A percentile compares a stretch with the other conserved stretches of the same genome.
These are phyloP conservation scores for Asterella californica DNA, from an alignment of 225 moss, liverwort and hornwort species.

Conservation along the genomic window DNA sequence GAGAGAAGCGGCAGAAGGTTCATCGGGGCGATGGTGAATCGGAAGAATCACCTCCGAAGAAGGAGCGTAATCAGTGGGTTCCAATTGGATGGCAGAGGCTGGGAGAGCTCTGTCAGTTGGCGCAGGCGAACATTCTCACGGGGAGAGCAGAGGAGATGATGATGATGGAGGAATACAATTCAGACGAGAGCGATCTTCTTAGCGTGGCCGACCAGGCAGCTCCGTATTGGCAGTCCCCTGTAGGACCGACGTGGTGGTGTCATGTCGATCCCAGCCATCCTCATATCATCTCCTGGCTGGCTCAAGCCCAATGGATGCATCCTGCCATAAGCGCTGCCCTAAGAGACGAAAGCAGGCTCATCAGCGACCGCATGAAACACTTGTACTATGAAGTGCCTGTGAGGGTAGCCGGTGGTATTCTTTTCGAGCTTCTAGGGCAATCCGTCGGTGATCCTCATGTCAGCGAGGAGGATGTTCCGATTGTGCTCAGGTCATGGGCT, in stretches of 20 bases:
- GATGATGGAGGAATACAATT: conserved; percentile 39
- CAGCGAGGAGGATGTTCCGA: conserved; percentile 73
- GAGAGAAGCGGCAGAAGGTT: background rate
- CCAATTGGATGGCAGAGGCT: conserved; percentile 87
- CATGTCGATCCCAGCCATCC: conserved; percentile 73
- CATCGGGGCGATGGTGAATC: background rate
- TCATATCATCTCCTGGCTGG: conserved; percentile 53
- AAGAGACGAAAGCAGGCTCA: conserved; percentile 83
- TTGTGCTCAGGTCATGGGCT: conserved; percentile 83
- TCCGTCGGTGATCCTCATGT: conserved; percentile 67
- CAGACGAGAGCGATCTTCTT: conserved; percentile 54
- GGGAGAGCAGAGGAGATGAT: conserved; percentile 32
- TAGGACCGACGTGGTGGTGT: conserved; percentile 98
- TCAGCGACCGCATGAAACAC: conserved; percentile 96
- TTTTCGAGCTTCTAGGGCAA: conserved; percentile 86
- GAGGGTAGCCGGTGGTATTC: conserved; percentile 75
- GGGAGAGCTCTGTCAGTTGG: conserved; percentile 53
- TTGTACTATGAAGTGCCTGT: conserved; percentile 95
- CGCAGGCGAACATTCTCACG: conserved; percentile 34
- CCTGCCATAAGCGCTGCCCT: conserved; percentile 84
- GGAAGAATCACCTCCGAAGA: conserved; percentile 4
- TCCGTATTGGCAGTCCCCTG: conserved; percentile 75
- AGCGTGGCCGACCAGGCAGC: conserved; percentile 74
- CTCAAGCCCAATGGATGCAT: conserved; percentile 70
- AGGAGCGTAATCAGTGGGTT: conserved; percentile 55